A percentile compares a stretch with the other conserved stretches of the same genome.
Conservation (phyloP, 2,329 filamentous ascomycete species). For the Fusarium sp. region DNA sequence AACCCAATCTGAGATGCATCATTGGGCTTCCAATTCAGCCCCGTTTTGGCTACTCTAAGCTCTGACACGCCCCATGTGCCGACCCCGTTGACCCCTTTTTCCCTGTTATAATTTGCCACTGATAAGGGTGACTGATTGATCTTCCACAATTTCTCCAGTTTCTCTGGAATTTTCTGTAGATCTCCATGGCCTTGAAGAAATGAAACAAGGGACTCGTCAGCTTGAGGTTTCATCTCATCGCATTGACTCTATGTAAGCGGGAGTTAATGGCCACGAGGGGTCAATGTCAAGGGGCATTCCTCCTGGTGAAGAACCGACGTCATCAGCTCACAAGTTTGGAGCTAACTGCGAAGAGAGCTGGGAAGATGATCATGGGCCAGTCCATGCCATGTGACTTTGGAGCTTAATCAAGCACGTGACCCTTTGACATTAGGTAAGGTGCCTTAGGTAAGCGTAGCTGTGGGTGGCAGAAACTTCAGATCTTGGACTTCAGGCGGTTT, state of each 20-base stretch:
- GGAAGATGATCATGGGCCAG: neutral
- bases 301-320: slow-evolving; percentile 23
- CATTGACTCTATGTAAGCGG: neutral
- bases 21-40: slow-evolving; percentile 24
- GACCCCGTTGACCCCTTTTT: slow-evolving; percentile 18
- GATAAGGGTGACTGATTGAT: slow-evolving; percentile 25
- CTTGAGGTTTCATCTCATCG: slow-evolving; percentile 25
- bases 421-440: neutral
- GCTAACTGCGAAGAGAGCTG: neutral
- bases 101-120: slow-evolving; percentile 37
- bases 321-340: slow-evolving; percentile 28
- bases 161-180: slow-evolving; percentile 29
- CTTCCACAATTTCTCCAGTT: slow-evolving; percentile 15
- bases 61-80: slow-evolving; percentile 16
- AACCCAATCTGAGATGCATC: slow-evolving; percentile 18
- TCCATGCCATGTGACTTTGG: slow-evolving; percentile 3
- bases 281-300: slow-evolving; percentile 26
- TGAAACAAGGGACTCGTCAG: slow-evolving; percentile 44
- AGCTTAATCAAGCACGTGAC: neutral
- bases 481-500: slow-evolving; percentile 28
- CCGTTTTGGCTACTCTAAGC: slow-evolving; percentile 6
- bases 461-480: slow-evolving; percentile 42
- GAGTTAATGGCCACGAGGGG: slow-evolving; percentile 33
- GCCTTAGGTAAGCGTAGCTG: slow-evolving; percentile 27
- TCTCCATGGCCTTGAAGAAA: slow-evolving; percentile 26